Evolutionary conservation across 495 filamentous ascomycete species (phyloP).

Genomic region (Trichoderma orchidacearum): DNA sequence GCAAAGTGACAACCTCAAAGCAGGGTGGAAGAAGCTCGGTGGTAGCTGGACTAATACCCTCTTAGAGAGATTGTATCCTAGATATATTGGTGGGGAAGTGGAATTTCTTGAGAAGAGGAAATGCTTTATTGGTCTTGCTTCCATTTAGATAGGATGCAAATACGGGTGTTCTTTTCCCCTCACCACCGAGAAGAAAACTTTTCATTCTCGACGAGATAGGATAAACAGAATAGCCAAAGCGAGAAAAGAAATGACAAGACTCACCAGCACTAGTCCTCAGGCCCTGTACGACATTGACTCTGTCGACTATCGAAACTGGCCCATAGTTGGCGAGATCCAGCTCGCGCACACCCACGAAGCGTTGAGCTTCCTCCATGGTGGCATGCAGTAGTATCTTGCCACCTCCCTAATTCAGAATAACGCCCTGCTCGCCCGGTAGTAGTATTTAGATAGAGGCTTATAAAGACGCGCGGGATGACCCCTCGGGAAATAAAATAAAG

Average conservation of each 20-base stretch:
- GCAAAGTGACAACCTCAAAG: too few relatives aligned
- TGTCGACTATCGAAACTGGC: slow-evolving; percentile 25
- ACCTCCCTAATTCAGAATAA: slow-evolving; percentile 6
- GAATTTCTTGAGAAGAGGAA: too few relatives aligned
- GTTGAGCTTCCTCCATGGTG: slow-evolving; percentile 14
- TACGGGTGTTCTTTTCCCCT: too few relatives aligned
- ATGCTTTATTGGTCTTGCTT: too few relatives aligned
- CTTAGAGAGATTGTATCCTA: too few relatives aligned
- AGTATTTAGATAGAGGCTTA: slow-evolving; percentile 10
- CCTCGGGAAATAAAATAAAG: slow-evolving; percentile 5
- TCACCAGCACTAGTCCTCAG: slow-evolving; percentile 36
- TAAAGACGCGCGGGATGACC: slow-evolving; percentile 2
- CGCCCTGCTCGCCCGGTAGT: neutral
- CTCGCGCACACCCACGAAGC: slow-evolving; percentile 24
- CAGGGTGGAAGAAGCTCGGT: too few relatives aligned
- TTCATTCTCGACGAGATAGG: slow-evolving; percentile 4
- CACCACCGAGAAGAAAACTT: slow-evolving; percentile 6
- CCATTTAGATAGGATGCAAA: too few relatives aligned
- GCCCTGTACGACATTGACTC: slow-evolving; percentile 32
- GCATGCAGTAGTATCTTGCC: neutral
- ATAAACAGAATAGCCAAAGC: neutral
- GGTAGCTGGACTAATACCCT: too few relatives aligned
- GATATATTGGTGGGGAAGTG: too few relatives aligned
- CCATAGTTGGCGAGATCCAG: slow-evolving; percentile 31
- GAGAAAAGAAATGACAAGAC: slow-evolving; percentile 8